Evolutionary conservation across 352 stramenopile genomes (phyloP).

Genomic region (Globisporangium apiculatum): DNA sequence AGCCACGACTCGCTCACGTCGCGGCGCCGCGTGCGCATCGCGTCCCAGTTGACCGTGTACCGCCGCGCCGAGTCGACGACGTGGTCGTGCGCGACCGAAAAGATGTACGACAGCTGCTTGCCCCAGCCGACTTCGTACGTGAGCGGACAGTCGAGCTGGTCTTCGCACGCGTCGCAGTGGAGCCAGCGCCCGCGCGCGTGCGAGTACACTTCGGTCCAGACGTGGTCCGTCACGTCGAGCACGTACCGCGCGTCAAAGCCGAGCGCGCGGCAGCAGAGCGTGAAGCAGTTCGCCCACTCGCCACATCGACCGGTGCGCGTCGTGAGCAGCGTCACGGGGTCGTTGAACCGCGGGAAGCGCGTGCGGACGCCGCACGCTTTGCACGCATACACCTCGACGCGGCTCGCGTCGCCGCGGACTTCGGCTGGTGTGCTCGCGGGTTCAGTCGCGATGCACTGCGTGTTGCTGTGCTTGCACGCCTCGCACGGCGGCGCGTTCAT

Average conservation of each 20-base stretch:
- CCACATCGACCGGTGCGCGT: constrained; percentile 84
- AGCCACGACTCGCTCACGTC: constrained; percentile 70
- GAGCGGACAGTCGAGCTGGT: constrained; percentile 87
- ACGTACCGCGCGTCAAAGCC: constrained; percentile 91
- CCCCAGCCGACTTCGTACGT: constrained; percentile 95
- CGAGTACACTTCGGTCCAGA: constrained; percentile 93
- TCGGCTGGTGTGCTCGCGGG: constrained; percentile 49
- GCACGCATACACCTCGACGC: constrained; percentile 88
- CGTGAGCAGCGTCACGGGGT: constrained; percentile 82
- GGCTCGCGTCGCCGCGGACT: constrained; percentile 41
- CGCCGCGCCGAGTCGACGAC: constrained; percentile 87
- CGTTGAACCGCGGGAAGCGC: constrained; percentile 89
- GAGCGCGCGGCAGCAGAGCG: constrained; percentile 83
- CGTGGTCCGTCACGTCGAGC: constrained; percentile 92
- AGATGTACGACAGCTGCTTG: constrained; percentile 91
- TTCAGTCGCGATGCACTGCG: constrained; percentile 32
- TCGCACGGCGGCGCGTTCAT: constrained; percentile 77
- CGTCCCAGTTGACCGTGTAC: constrained; percentile 69
- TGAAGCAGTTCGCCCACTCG: constrained; percentile 94
- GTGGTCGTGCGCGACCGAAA: constrained; percentile 84
- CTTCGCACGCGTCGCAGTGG: constrained; percentile 93
- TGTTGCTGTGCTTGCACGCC: constrained; percentile 45
- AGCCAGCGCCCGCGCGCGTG: constrained; percentile 80
- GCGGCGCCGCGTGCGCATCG: constrained; percentile 48
- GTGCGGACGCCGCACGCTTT: constrained; percentile 37